phyloP scores from a whole-genome alignment of 768 basidiomycete species.

The Kwoniella sp. region DNA sequence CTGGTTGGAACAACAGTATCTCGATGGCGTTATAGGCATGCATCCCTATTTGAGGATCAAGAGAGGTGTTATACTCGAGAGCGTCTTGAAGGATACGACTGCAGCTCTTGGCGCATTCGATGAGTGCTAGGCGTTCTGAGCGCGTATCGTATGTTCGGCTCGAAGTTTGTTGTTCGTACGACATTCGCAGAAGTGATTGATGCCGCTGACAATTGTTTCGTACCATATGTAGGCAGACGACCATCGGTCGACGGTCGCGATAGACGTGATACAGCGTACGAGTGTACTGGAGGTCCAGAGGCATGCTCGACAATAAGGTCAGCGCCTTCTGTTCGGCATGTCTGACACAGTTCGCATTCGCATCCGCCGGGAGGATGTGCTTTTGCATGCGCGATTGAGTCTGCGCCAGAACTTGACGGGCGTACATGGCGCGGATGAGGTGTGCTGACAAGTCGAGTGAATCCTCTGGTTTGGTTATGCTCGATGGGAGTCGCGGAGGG shows the following conservation, averaged over 20 bases:
- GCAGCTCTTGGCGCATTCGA: not conserved
- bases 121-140: not conserved
- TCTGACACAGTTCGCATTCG: too few relatives aligned
- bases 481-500: not conserved
- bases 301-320: not conserved
- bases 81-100: constrained; percentile 12
- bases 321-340: constrained; percentile 4
- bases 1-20: constrained; percentile 17
- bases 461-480: not conserved
- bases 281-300: constrained; percentile 5
- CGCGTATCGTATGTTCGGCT: not conserved
- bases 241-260: constrained; percentile 1
- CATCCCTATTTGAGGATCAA: constrained; percentile 22
- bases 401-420: constrained; percentile 11
- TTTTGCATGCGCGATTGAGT: constrained; percentile 15
- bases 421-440: constrained; percentile 15
- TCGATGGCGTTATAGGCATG: constrained; percentile 25
- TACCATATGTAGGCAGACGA: constrained; percentile 13
- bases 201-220: constrained; percentile 18
- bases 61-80: not conserved
- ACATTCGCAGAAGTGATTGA: constrained; percentile 3
- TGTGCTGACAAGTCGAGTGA: constrained; percentile 11
- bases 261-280: constrained; percentile 17
- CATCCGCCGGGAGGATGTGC: not conserved
- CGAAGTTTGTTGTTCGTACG: not conserved